Evolutionary conservation across 2,329 filamentous ascomycete species (phyloP).

Genomic region (Epichloe amarillans): DNA sequence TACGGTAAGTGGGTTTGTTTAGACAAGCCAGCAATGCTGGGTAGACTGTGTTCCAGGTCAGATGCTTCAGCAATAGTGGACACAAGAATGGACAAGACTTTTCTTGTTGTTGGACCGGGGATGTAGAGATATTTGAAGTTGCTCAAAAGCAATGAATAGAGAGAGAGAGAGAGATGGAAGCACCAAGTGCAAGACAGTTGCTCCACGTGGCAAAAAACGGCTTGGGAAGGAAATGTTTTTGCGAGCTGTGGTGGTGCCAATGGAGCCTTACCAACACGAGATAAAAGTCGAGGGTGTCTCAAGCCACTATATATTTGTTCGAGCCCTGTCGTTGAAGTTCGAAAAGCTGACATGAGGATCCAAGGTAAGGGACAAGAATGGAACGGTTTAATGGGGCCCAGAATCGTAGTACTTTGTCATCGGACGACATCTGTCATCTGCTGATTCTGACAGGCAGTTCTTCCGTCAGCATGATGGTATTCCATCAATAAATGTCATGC

Average conservation of each 20-base stretch:
- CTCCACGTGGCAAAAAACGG: neutral
- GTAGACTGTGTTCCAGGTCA: neutral
- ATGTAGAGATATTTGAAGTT: neutral
- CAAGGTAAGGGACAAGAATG: neutral
- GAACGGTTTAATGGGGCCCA: neutral
- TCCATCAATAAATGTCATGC: conserved; percentile 1
- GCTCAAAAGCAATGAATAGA: neutral
- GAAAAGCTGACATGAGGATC: neutral
- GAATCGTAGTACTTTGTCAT: neutral
- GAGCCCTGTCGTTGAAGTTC: neutral
- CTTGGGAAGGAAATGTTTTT: neutral
- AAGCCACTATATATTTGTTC: conserved; percentile 6
- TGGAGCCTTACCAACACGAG: conserved; percentile 1
- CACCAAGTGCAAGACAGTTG: neutral
- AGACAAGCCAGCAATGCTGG: neutral
- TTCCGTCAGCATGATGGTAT: neutral
- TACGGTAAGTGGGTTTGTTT: neutral
- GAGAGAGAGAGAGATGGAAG: neutral
- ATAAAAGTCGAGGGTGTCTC: conserved; percentile 1
- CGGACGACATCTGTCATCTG: conserved; percentile 1
- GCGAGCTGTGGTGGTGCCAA: neutral
- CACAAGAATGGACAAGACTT: neutral
- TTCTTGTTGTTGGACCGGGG: neutral
- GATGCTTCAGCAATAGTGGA: neutral
- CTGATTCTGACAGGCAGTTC: neutral